Evolutionary conservation across 495 filamentous ascomycete genomes (phyloP).

Genomic region (Lophiostoma macrostomum): DNA sequence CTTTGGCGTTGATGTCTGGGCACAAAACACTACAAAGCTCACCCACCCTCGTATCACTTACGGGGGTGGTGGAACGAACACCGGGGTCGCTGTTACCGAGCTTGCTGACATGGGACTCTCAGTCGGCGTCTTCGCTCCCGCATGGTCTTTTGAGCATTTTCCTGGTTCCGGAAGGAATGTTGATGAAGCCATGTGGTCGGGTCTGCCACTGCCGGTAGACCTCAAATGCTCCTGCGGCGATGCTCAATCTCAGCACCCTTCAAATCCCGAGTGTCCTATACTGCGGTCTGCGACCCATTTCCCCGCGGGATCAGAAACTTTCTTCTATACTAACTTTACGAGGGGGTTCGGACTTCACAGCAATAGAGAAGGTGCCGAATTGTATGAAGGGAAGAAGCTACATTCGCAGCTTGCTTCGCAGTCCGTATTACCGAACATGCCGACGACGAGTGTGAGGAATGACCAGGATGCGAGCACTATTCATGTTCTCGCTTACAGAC

Average conservation of each 20-base stretch:
- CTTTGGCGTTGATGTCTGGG: slow-evolving; percentile 43
- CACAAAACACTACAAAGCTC: slow-evolving; percentile 22
- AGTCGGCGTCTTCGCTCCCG: slow-evolving; percentile 46
- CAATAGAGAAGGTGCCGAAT: neutral
- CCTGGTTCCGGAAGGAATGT: slow-evolving; percentile 34
- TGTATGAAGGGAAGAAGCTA: slow-evolving; percentile 1
- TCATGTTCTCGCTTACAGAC: slow-evolving; percentile 15
- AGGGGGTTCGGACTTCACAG: slow-evolving; percentile 34
- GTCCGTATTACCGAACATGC: slow-evolving; percentile 28
- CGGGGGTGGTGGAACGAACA: slow-evolving; percentile 37
- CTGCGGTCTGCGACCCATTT: slow-evolving; percentile 24
- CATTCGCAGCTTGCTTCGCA: slow-evolving; percentile 32
- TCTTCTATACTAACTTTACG: slow-evolving; percentile 46
- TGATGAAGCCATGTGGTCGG: slow-evolving; percentile 44
- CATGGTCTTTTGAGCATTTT: slow-evolving; percentile 49
- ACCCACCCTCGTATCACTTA: slow-evolving; percentile 31
- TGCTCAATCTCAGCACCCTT: slow-evolving; percentile 11
- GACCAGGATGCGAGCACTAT: neutral
- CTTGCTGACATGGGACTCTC: slow-evolving; percentile 35
- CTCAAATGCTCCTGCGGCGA: slow-evolving; percentile 33
- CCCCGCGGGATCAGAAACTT: slow-evolving; percentile 38
- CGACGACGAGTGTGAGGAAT: neutral
- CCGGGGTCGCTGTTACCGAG: slow-evolving; percentile 36
- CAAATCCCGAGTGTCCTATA: slow-evolving; percentile 19
- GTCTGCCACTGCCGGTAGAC: slow-evolving; percentile 29